Conservation (phyloP, 371 early-diverging fungal genomes). For the Mucor lusitanicus region DNA sequence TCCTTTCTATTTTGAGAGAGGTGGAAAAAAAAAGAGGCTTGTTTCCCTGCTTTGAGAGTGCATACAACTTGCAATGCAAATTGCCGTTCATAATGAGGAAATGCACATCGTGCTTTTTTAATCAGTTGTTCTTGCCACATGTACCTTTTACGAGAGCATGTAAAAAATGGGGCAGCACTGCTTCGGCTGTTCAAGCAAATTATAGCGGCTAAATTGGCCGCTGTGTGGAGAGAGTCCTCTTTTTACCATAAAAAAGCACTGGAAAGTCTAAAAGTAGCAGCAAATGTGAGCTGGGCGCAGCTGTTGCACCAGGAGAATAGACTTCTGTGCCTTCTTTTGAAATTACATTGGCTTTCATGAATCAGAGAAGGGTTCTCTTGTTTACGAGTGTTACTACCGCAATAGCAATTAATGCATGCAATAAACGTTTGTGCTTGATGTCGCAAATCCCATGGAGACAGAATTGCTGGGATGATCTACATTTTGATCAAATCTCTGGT, state of each 20-base stretch:
- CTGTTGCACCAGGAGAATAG: not conserved
- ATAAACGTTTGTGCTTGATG: not conserved
- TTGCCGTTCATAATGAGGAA: not conserved
- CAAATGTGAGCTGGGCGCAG: not conserved
- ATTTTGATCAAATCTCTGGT: not conserved
- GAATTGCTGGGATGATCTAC: not conserved
- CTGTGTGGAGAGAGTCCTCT: not conserved
- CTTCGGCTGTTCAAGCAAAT: not conserved
- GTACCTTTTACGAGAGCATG: not conserved
- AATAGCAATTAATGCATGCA: not conserved
- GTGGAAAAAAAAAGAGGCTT: conserved; percentile 1
- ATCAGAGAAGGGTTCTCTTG: not conserved
- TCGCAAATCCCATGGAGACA: not conserved
- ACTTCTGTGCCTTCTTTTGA: not conserved
- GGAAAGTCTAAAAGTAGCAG: not conserved
- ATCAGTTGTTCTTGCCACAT: conserved; percentile 2
- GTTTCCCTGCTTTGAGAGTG: not conserved
- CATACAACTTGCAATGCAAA: not conserved
- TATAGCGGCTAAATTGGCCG: not conserved
- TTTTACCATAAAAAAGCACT: not conserved
- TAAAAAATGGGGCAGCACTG: not conserved
- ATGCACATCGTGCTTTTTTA: not conserved
- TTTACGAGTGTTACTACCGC: not conserved
- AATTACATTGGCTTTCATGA: not conserved
- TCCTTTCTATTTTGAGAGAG: not conserved